Conservation (phyloP, 176 grass and related monocot species). For the sorghum (Sorghum bicolor) region DNA sequence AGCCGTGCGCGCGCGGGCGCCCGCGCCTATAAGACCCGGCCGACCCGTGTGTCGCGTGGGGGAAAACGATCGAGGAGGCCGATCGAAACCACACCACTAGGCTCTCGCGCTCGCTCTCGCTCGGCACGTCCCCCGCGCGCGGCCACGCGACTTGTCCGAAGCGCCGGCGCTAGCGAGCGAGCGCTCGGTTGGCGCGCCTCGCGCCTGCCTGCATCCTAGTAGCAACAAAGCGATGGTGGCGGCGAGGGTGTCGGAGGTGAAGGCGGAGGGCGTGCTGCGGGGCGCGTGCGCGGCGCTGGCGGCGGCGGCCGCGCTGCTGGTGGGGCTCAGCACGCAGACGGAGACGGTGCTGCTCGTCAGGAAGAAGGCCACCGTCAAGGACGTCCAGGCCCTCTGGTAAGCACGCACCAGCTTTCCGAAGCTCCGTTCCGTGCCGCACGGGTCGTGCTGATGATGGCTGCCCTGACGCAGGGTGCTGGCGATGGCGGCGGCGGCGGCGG, state of each 20-base stretch:
- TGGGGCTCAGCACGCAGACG: constrained; percentile 65
- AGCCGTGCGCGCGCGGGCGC: background rate
- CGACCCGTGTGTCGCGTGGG: background rate
- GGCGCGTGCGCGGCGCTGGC: constrained; percentile 48
- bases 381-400: constrained; percentile 76
- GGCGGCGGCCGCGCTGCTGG: constrained; percentile 55
- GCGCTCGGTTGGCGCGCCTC: background rate
- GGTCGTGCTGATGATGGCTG: too few species aligned
- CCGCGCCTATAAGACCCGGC: background rate
- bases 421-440: too few species aligned
- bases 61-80: background rate
- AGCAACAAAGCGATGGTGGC: background rate
- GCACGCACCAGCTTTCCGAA: background rate
- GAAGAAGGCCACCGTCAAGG: constrained; percentile 64
- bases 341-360: constrained; percentile 58
- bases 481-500: constrained; percentile 35
- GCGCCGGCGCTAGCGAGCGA: background rate
- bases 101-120: background rate
- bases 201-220: background rate
- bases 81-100: background rate
- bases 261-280: constrained; percentile 50
- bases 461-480: constrained; percentile 29
- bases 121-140: background rate
- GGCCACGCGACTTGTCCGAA: background rate
- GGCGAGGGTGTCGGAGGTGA: constrained; percentile 32